Evolutionary conservation across 2,329 filamentous ascomycete species (phyloP).

Genomic region (Aspergillus aculeatus): DNA sequence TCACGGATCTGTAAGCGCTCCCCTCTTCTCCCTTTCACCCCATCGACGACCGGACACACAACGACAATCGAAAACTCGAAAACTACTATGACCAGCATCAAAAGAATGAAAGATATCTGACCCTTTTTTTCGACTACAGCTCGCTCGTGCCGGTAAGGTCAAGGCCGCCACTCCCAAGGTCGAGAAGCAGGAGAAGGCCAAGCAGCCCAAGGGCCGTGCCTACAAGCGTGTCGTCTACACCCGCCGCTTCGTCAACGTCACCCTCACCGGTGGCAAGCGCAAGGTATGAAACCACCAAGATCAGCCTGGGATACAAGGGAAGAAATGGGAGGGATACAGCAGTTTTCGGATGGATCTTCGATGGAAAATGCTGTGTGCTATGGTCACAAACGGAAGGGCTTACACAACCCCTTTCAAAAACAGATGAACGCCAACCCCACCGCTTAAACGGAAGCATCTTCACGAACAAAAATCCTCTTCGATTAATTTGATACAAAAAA

Average conservation of each 20-base stretch:
- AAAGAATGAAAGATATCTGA: background rate
- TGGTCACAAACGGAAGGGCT: background rate
- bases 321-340: no score
- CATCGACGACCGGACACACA: no score
- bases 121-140: constrained; percentile 3
- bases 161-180: constrained; percentile 27
- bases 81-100: background rate
- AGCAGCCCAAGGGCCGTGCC: constrained; percentile 93
- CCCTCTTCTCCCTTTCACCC: background rate
- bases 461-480: background rate
- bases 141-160: constrained; percentile 28
- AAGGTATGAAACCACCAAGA: constrained; percentile 62
- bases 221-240: constrained; percentile 97
- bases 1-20: constrained; percentile 14
- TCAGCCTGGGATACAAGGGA: background rate
- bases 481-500: background rate
- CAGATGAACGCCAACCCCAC: constrained; percentile 88
- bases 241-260: constrained; percentile 97
- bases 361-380: no score
- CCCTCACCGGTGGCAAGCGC: constrained; percentile 95
- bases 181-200: constrained; percentile 72
- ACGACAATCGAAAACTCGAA: no score
- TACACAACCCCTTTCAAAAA: background rate
- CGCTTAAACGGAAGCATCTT: constrained; percentile 50
- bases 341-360: no score